phyloP scores from a whole-genome alignment of 768 basidiomycete species.

The Cystofilobasidium ferigula region DNA sequence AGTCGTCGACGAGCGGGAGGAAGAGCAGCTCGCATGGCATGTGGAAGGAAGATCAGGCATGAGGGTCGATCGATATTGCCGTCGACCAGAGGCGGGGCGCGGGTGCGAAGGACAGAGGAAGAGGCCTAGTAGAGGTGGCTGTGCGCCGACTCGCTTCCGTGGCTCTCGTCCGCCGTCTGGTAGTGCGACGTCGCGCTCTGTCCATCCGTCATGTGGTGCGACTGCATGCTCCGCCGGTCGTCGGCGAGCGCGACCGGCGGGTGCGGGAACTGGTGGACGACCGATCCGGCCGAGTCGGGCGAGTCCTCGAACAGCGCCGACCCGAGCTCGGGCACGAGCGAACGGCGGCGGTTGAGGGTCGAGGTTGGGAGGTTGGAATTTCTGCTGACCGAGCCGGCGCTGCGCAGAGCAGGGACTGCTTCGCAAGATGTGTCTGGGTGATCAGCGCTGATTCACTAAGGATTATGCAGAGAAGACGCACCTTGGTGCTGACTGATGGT shows the following conservation, averaged over 20 bases:
- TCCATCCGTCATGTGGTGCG: too few species aligned
- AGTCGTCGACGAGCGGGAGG: too few species aligned
- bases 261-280: not conserved
- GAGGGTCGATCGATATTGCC: too few species aligned
- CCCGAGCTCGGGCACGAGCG: not conserved
- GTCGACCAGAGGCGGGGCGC: too few species aligned
- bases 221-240: not conserved
- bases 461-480: not conserved
- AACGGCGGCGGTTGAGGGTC: not conserved
- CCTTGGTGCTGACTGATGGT: not conserved
- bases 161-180: not conserved
- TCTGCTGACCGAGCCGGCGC: not conserved
- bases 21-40: too few species aligned
- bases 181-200: not conserved
- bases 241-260: too few species aligned
- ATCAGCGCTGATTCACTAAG: too few species aligned
- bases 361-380: not conserved
- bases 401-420: not conserved
- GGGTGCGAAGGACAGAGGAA: too few species aligned
- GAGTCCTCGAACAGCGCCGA: not conserved
- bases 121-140: too few species aligned
- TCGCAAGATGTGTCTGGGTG: not conserved
- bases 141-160: too few species aligned
- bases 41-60: too few species aligned
- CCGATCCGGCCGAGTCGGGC: not conserved